phyloP scores from a whole-genome alignment of 805 yeast genomes.

The Barnettozyma salicaria region DNA sequence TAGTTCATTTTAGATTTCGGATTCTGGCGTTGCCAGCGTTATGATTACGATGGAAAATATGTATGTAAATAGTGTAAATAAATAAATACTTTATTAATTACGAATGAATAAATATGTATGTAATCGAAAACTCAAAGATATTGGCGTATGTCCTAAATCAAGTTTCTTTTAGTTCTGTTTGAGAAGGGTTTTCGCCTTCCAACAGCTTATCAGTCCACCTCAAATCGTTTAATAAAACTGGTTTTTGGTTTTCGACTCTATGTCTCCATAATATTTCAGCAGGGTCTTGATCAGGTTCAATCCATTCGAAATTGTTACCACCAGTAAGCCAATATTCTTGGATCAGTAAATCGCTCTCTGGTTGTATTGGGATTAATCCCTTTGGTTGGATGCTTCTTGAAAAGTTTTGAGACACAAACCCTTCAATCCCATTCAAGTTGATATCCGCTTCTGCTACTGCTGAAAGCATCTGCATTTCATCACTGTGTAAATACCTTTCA shows the following conservation, averaged over 20 bases:
- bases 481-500: slow-evolving; percentile 59
- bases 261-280: slow-evolving; percentile 44
- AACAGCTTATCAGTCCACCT: slow-evolving; percentile 22
- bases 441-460: slow-evolving; percentile 58
- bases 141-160: too few relatives aligned
- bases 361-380: slow-evolving; percentile 29
- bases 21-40: neutral
- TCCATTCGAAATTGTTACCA: slow-evolving; percentile 86
- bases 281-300: slow-evolving; percentile 86
- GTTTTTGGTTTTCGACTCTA: slow-evolving; percentile 12
- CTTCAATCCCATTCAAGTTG: slow-evolving; percentile 17
- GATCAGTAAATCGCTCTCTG: slow-evolving; percentile 59
- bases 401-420: slow-evolving; percentile 16
- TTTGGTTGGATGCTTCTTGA: slow-evolving; percentile 8
- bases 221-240: slow-evolving; percentile 12
- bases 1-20: neutral
- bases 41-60: neutral
- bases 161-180: neutral
- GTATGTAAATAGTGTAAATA: slow-evolving; percentile 2
- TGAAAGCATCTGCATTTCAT: slow-evolving; percentile 62
- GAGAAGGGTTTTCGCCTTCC: neutral
- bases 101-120: slow-evolving; percentile 4
- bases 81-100: neutral
- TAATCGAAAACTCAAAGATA: too few relatives aligned
- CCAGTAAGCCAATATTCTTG: slow-evolving; percentile 85